Conservation (phyloP, 192 early-diverging fungal species). For the Coemansia erecta region DNA sequence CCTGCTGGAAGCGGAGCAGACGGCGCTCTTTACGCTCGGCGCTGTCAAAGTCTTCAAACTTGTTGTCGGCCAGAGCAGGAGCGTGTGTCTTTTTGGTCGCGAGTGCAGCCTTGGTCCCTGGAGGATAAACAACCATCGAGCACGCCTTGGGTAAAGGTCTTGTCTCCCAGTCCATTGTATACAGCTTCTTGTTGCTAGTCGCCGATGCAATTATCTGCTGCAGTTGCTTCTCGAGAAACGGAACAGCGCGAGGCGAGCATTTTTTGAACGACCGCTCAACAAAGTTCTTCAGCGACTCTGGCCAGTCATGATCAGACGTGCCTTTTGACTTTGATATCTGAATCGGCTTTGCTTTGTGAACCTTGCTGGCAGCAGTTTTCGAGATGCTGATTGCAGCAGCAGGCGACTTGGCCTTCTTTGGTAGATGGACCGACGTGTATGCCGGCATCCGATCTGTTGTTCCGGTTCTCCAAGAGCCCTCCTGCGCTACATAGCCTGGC, state of each 20-base stretch:
- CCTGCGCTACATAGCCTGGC: not conserved
- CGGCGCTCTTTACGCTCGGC: slow-evolving; percentile 45
- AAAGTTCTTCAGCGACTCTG: slow-evolving; percentile 29
- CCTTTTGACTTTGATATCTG: not conserved
- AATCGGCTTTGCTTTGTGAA: not conserved
- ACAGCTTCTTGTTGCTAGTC: slow-evolving; percentile 44
- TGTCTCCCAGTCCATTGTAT: slow-evolving; percentile 31
- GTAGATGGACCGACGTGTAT: slow-evolving; percentile 34
- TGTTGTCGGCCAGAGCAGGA: slow-evolving; percentile 5
- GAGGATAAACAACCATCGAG: not conserved
- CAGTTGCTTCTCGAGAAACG: slow-evolving; percentile 38
- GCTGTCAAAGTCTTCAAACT: slow-evolving; percentile 31
- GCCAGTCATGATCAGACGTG: slow-evolving; percentile 28
- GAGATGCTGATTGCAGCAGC: not conserved
- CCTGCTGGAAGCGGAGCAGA: slow-evolving; percentile 39
- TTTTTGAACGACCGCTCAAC: slow-evolving; percentile 51
- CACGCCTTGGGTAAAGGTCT: slow-evolving; percentile 48
- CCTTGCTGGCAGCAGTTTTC: slow-evolving; percentile 1
- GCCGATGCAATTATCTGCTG: slow-evolving; percentile 47
- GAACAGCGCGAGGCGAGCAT: slow-evolving; percentile 16
- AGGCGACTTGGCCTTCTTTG: slow-evolving; percentile 23
- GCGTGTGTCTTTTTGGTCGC: not conserved
- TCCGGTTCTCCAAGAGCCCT: slow-evolving; percentile 9
- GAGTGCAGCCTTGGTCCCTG: too few relatives aligned
- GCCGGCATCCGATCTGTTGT: slow-evolving; percentile 17